Percentiles rank a stretch among this genome's conserved stretches.
These are phyloP conservation scores for Kluyveromyces nonfermentans DNA, from an alignment of 805 yeast species.

Conservation along the genomic window DNA sequence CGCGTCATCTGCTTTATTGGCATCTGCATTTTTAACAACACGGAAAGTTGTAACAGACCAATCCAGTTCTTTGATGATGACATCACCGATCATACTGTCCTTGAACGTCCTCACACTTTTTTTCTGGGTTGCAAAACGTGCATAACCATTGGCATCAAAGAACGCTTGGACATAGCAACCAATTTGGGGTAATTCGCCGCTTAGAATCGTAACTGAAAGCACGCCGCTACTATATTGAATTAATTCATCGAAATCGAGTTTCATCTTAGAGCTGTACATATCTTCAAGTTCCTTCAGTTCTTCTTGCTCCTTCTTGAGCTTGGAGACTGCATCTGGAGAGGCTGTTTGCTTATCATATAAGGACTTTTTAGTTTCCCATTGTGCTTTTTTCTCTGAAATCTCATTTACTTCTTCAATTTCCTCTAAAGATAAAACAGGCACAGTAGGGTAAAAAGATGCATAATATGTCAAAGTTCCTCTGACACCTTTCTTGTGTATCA, in stretches of 20 bases:
- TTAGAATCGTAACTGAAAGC: constrained; percentile 54
- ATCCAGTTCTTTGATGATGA: constrained; percentile 65
- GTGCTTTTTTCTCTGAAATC: constrained; percentile 31
- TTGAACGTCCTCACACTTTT: constrained; percentile 30
- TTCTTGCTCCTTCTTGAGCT: constrained; percentile 22
- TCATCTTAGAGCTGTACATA: constrained; percentile 34
- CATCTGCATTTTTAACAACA: constrained; percentile 44
- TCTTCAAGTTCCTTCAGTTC: constrained; percentile 31
- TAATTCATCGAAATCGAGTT: constrained; percentile 50
- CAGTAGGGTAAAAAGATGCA: constrained; percentile 73
- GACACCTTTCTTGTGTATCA: constrained; percentile 70
- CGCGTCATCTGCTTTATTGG: constrained; percentile 46
- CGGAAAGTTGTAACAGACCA: constrained; percentile 60
- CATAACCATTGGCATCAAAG: constrained; percentile 66
- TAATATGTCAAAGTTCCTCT: constrained; percentile 72
- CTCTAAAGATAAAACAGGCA: constrained; percentile 69
- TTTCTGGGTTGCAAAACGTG: constrained; percentile 49
- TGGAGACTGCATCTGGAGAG: constrained; percentile 22
- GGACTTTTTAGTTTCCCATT: constrained; percentile 23
- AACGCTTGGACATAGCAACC: constrained; percentile 62
- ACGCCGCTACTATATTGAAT: constrained; percentile 63
- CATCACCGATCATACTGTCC: constrained; percentile 57
- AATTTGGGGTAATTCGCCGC: constrained; percentile 45
- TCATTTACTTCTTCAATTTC: constrained; percentile 54
- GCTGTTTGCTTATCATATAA: constrained; percentile 29